Conservation (phyloP, 2,329 filamentous ascomycete genomes). For the Epichloe bromicola region DNA sequence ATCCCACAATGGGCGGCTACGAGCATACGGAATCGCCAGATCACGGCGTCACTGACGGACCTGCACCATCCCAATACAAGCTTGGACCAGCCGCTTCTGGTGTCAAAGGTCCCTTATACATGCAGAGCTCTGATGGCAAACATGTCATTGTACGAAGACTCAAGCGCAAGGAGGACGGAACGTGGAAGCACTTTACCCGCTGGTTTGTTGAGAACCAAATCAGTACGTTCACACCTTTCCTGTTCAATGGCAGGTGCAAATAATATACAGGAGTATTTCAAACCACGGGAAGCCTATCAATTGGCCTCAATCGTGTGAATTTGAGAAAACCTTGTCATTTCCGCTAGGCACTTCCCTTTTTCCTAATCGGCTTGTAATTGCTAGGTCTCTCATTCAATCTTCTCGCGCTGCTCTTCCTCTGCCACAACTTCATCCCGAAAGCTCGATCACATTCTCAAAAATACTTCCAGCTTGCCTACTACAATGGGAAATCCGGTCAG, state of each 20-base stretch:
- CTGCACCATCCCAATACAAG: slow-evolving; percentile 17
- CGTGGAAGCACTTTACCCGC: slow-evolving; percentile 45
- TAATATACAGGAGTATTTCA: not conserved
- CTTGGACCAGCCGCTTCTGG: slow-evolving; percentile 9
- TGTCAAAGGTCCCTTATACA: slow-evolving; percentile 38
- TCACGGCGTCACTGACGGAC: slow-evolving; percentile 10
- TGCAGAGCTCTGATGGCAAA: slow-evolving; percentile 38
- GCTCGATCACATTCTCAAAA: slow-evolving; percentile 68
- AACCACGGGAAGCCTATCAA: not conserved
- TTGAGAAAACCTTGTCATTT: not conserved
- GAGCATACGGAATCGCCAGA: slow-evolving; percentile 5
- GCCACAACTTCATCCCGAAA: slow-evolving; percentile 71
- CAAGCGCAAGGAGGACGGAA: slow-evolving; percentile 49
- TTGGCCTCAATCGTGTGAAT: not conserved
- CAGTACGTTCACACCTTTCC: slow-evolving; percentile 38
- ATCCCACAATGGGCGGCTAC: slow-evolving; percentile 4
- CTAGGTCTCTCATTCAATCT: slow-evolving; percentile 72
- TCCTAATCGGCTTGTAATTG: not conserved
- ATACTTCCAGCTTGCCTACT: slow-evolving; percentile 80
- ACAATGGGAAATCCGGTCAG: slow-evolving; percentile 50
- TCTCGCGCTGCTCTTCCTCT: slow-evolving; percentile 67
- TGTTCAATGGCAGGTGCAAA: slow-evolving; percentile 5
- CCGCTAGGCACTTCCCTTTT: slow-evolving; percentile 6
- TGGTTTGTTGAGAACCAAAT: slow-evolving; percentile 73
- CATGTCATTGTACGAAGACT: slow-evolving; percentile 41